phyloP scores from a whole-genome alignment of 352 stramenopile species.

The Phytophthora multivora region DNA sequence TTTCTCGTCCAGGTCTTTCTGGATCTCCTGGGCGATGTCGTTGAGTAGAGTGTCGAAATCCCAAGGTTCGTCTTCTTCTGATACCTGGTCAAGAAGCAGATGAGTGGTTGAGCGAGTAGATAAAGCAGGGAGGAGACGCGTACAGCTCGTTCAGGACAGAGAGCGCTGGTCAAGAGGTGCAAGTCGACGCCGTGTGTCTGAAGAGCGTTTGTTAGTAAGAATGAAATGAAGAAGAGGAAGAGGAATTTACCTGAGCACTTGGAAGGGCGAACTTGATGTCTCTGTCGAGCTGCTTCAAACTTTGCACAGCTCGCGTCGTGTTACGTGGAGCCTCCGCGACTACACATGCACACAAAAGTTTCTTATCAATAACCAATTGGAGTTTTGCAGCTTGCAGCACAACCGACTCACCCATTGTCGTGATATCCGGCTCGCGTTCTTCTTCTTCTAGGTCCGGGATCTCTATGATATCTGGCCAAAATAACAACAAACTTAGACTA shows the following conservation, averaged over 20 bases:
- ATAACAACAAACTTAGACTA: too few relatives aligned
- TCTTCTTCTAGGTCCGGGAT: constrained; percentile 85
- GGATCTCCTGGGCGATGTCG: constrained; percentile 80
- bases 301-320: constrained; percentile 66
- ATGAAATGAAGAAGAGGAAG: neutral
- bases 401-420: constrained; percentile 34
- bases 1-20: constrained; percentile 80
- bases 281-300: constrained; percentile 76
- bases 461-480: constrained; percentile 81
- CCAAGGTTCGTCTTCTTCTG: constrained; percentile 72
- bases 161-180: constrained; percentile 62
- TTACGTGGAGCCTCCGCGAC: constrained; percentile 83
- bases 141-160: constrained; percentile 78
- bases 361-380: too few relatives aligned
- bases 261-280: constrained; percentile 83
- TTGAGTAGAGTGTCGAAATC: constrained; percentile 80
- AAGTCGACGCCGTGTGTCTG: constrained; percentile 71
- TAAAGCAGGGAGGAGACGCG: neutral
- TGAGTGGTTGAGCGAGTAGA: neutral
- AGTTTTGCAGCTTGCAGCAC: too few relatives aligned
- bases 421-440: constrained; percentile 79
- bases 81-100: constrained; percentile 36
- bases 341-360: constrained; percentile 13
- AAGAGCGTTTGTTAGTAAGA: neutral
- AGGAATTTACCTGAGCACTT: constrained; percentile 42